Conservation (phyloP, 2,329 filamentous ascomycete genomes). For the Talaromyces sp. region DNA sequence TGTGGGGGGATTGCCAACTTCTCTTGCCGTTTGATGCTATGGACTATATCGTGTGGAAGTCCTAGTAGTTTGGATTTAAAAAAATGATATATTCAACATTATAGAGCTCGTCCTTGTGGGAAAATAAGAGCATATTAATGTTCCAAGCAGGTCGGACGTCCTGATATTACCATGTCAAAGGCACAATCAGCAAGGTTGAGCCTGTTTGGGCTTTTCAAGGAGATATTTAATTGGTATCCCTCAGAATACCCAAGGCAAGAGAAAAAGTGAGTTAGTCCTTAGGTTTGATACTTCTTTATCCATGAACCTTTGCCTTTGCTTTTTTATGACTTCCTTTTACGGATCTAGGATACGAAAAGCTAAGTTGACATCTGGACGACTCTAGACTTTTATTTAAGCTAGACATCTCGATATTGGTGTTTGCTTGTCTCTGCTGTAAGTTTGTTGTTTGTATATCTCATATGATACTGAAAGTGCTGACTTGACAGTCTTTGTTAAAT, state of each 20-base stretch:
- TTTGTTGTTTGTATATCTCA: constrained; percentile 15
- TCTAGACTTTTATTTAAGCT: constrained; percentile 26
- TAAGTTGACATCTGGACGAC: not conserved
- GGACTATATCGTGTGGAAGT: too few species aligned
- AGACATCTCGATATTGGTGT: constrained; percentile 27
- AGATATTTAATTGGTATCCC: constrained; percentile 31
- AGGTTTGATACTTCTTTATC: too few species aligned
- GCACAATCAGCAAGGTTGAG: constrained; percentile 4
- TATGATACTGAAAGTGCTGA: constrained; percentile 13
- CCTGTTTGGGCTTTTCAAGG: constrained; percentile 21
- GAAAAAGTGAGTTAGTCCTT: constrained; percentile 18
- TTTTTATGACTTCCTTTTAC: too few species aligned
- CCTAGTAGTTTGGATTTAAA: too few species aligned
- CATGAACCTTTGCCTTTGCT: too few species aligned
- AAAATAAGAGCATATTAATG: too few species aligned
- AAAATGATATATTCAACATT: too few species aligned
- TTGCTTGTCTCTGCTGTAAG: constrained; percentile 29
- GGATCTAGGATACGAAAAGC: too few species aligned
- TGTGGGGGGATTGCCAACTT: not conserved
- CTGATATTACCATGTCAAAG: not conserved
- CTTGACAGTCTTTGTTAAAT: constrained; percentile 5
- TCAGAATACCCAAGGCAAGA: constrained; percentile 25
- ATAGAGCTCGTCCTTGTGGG: too few species aligned
- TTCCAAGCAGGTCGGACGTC: not conserved
- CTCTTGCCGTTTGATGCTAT: not conserved